Percentiles rank a stretch among this genome's conserved stretches.
Evolutionary conservation across 2,329 filamentous ascomycete genomes (phyloP).

Genomic region (Neonectria ditissima): DNA sequence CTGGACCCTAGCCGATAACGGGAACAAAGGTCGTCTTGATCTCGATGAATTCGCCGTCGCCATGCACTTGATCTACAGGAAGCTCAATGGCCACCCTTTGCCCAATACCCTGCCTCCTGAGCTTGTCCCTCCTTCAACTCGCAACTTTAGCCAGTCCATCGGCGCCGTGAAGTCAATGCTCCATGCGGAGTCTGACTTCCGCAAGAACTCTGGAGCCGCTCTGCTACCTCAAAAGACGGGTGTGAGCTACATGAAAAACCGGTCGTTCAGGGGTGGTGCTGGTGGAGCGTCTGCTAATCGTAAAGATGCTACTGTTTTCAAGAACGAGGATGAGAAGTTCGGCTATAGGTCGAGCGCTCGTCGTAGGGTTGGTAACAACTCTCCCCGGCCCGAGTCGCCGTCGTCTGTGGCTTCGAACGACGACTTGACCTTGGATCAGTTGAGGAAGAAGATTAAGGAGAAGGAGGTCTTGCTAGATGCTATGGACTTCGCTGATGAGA

Average conservation of each 20-base stretch:
- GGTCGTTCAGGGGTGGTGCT: conserved; percentile 82
- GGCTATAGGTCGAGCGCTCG: conserved; percentile 95
- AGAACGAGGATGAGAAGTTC: conserved; percentile 93
- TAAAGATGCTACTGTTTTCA: conserved; percentile 96
- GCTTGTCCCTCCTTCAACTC: conserved; percentile 92
- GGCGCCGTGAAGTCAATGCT: conserved; percentile 92
- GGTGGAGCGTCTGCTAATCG: conserved; percentile 70
- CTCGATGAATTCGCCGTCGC: conserved; percentile 98
- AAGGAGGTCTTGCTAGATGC: conserved; percentile 95
- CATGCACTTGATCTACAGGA: conserved; percentile 99
- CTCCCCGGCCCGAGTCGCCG: conserved; percentile 84
- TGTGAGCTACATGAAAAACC: conserved; percentile 97
- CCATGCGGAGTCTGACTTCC: conserved; percentile 86
- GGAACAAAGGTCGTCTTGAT: conserved; percentile 93
- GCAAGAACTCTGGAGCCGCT: conserved; percentile 90
- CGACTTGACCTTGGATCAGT: conserved; percentile 85
- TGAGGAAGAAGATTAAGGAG: conserved; percentile 92
- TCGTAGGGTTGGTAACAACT: conserved; percentile 82
- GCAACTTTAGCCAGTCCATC: conserved; percentile 93
- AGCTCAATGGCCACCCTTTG: conserved; percentile 94
- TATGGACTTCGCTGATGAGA: conserved; percentile 96
- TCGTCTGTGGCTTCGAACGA: conserved; percentile 78
- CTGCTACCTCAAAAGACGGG: conserved; percentile 95
- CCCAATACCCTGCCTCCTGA: conserved; percentile 90
- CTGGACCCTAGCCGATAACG: conserved; percentile 94